Conservation (phyloP, 129 eudicot species). For the Erigeron canadensis region DNA sequence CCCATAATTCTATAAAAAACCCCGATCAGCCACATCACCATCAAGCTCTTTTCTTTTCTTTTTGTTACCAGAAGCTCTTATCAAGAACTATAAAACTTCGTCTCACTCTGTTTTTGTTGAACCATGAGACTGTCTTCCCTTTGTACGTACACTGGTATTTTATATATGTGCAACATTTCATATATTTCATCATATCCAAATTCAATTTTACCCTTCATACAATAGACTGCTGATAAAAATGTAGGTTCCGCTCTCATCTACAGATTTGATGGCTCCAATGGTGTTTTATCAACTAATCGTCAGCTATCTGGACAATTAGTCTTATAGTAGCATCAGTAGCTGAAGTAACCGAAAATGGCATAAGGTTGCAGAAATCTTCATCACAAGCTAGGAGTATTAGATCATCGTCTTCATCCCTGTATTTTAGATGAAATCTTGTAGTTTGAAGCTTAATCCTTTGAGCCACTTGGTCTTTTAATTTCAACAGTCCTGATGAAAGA, state of each 20-base stretch:
- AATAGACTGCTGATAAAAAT: neutral
- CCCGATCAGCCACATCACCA: too few relatives aligned
- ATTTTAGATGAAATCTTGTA: conserved; percentile 23
- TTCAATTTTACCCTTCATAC: neutral
- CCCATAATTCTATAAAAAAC: too few relatives aligned
- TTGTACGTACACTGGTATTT: too few relatives aligned
- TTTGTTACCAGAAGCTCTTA: too few relatives aligned
- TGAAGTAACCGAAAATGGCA: neutral
- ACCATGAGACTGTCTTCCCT: too few relatives aligned
- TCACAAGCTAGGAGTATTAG: conserved; percentile 22
- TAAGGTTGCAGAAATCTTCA: conserved; percentile 1
- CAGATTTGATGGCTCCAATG: neutral
- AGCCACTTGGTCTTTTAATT: conserved; percentile 32
- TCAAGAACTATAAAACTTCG: too few relatives aligned
- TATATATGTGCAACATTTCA: too few relatives aligned
- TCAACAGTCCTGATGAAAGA: conserved; percentile 20
- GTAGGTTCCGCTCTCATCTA: neutral
- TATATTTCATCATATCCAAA: too few relatives aligned
- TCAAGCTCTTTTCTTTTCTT: too few relatives aligned
- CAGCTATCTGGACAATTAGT: neutral
- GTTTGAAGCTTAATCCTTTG: conserved; percentile 24
- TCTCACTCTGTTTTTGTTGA: too few relatives aligned
- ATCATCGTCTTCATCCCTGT: conserved; percentile 31
- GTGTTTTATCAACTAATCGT: neutral
- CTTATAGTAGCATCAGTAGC: neutral